Evolutionary conservation across 495 filamentous ascomycete genomes (phyloP), one percentile per base, ranked within the genome.

Genomic region (Talaromyces nanjingensis): DNA sequence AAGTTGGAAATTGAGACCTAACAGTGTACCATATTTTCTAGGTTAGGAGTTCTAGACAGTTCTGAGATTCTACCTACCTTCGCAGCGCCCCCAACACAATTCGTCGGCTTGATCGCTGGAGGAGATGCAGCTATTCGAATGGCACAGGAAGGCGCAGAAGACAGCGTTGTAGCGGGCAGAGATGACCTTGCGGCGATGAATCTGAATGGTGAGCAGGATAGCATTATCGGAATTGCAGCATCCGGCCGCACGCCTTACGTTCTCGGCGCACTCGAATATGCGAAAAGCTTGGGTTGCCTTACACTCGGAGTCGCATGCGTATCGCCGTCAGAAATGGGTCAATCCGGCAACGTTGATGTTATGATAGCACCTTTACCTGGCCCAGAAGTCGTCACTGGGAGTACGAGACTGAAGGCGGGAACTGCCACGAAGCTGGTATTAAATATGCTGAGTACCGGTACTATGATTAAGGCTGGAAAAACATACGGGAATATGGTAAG

Each of bases 171-270:
- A 53, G 70, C 63, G 1, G 72, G 69, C 9, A 66, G 66, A 42
- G 65, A 65, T 9, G 72, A 75, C 33, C 55, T 78, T 55, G 57
- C 58, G 18, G 45, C 60, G 11, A 61, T 78, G 1, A 34, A 68
- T 7, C 67, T 78, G 3, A 54, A 76, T 42, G 69, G 69, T 0
- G 65, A 72, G 2, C 57, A 67, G 9, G 75, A 78, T 54, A 75
- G 72, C 16, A 52, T 78, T 20, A 76, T 76, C 18, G 75, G 75
- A 0, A 78, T 78, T 57, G 75, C 75, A 12, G 74, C 74, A n/a
- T 79, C 76, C 0, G 76, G 76, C 0, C 71, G 75, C 12, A 77
- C 75, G 1, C 76, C 76, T 1, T 79, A 77, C 60, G 76, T 77
- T 0, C 60, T 78, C 2, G 74, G 72, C 12, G 71, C 72, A 61